phyloP scores from a whole-genome alignment of 306 rosid genomes.

The Prunus campanulata region DNA sequence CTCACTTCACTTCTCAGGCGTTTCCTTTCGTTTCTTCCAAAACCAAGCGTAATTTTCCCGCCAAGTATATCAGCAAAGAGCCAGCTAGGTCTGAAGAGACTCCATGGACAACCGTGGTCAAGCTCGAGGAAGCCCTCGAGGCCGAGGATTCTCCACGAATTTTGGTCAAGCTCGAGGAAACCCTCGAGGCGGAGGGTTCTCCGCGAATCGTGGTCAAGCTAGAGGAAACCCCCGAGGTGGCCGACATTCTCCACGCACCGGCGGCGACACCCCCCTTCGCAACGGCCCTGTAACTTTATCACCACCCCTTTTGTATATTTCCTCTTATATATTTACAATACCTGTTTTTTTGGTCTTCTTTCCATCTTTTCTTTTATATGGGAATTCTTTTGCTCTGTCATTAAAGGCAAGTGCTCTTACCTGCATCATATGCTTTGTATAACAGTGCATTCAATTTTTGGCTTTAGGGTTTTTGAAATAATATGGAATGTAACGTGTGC shows the following conservation, averaged over 20 bases:
- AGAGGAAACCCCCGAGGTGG: constrained; percentile 2
- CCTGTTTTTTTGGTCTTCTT: not conserved
- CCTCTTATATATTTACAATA: not conserved
- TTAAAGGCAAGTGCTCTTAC: not conserved
- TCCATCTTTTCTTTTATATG: not conserved
- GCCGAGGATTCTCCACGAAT: not conserved
- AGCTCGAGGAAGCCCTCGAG: not conserved
- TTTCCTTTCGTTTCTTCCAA: not conserved
- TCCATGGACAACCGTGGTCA: constrained; percentile 13
- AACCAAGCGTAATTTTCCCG: constrained; percentile 5
- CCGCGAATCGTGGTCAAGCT: not conserved
- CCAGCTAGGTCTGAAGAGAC: not conserved
- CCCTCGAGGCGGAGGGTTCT: constrained; percentile 5
- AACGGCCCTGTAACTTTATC: not conserved
- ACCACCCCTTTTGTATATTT: not conserved
- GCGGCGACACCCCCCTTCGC: not conserved
- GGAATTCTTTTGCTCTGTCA: not conserved
- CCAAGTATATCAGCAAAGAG: constrained; percentile 10
- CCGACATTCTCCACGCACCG: not conserved
- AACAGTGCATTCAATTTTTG: not conserved
- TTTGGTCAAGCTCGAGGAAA: not conserved
- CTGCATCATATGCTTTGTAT: not conserved
- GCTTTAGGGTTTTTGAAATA: not conserved
- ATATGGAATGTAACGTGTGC: not conserved
- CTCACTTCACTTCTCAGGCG: not conserved